Conservation (phyloP, 2,329 filamentous ascomycete genomes). For the Cladobotryum mycophilum region DNA sequence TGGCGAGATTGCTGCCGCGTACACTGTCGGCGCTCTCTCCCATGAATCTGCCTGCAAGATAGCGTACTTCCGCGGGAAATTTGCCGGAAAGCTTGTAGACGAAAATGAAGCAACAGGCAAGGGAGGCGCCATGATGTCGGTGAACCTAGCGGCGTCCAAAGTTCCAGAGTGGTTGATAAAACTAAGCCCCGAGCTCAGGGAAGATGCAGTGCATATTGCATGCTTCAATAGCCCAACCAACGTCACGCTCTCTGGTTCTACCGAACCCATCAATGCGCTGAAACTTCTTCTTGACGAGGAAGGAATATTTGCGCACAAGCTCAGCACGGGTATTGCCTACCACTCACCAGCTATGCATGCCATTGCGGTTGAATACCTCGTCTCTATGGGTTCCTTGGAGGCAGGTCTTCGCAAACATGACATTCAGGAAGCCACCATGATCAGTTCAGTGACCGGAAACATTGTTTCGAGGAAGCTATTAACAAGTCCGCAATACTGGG, state of each 20-base stretch:
- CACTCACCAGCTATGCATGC: constrained; percentile 17
- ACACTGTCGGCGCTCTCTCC: constrained; percentile 28
- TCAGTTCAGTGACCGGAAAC: constrained; percentile 6
- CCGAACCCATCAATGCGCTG: constrained; percentile 17
- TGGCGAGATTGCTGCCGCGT: constrained; percentile 37
- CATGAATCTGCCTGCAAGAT: constrained; percentile 25
- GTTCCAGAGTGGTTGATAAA: neutral
- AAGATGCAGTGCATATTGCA: constrained; percentile 16
- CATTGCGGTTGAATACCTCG: constrained; percentile 35
- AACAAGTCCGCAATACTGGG: constrained; percentile 3
- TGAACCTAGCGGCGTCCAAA: neutral
- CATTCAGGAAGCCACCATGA: constrained; percentile 1
- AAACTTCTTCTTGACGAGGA: constrained; percentile 17
- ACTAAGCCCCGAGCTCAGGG: neutral
- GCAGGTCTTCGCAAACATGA: neutral
- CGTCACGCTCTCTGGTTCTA: constrained; percentile 23
- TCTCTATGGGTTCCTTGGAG: constrained; percentile 14
- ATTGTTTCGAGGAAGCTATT: neutral
- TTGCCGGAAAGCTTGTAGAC: neutral
- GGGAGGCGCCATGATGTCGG: constrained; percentile 4
- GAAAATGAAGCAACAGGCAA: neutral
- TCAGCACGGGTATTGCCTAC: constrained; percentile 16
- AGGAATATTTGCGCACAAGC: constrained; percentile 18
- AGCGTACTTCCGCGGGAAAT: constrained; percentile 32
- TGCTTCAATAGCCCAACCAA: constrained; percentile 25